Evolutionary conservation across 768 basidiomycete species (phyloP).

Genomic region (Amanita jacksonii): DNA sequence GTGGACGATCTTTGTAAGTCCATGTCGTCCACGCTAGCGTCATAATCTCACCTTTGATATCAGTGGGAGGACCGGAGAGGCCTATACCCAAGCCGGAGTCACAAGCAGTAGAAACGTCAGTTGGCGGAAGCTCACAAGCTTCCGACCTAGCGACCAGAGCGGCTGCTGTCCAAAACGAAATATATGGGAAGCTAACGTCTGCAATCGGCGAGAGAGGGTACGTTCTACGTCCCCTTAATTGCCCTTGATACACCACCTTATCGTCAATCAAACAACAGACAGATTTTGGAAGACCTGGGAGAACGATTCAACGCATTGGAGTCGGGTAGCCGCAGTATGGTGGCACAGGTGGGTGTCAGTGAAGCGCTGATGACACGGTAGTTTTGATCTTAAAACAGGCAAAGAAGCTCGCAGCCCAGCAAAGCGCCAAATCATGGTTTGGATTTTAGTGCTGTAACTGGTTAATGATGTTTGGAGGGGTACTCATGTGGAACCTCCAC

Average conservation of each 20-base stretch:
- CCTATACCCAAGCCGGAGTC: slow-evolving; percentile 33
- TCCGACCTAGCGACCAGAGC: slow-evolving; percentile 24
- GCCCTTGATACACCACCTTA: background rate
- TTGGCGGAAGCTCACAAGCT: slow-evolving; percentile 10
- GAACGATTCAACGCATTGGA: slow-evolving; percentile 57
- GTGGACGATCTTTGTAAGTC: slow-evolving; percentile 49
- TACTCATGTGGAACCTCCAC: too few species aligned
- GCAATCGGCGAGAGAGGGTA: slow-evolving; percentile 60
- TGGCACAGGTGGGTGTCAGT: slow-evolving; percentile 37
- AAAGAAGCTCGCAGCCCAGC: slow-evolving; percentile 52
- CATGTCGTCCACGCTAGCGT: background rate
- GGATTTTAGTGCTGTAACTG: slow-evolving; percentile 39
- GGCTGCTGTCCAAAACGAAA: slow-evolving; percentile 25
- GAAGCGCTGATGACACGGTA: background rate
- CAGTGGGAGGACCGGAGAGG: slow-evolving; percentile 61
- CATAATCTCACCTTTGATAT: slow-evolving; percentile 3
- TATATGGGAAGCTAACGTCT: slow-evolving; percentile 39
- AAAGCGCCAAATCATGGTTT: slow-evolving; percentile 61
- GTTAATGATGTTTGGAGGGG: too few species aligned
- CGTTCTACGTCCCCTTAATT: slow-evolving; percentile 12
- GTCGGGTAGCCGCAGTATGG: slow-evolving; percentile 57
- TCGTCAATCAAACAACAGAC: slow-evolving; percentile 24
- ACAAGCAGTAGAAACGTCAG: background rate
- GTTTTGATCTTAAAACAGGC: slow-evolving; percentile 28
- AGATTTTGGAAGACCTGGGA: slow-evolving; percentile 51